A percentile compares a stretch with the other conserved stretches of the same genome.
These are phyloP conservation scores for Vitis hybrid DNA, from an alignment of 177 flowering plant species.

Conservation along the genomic window DNA sequence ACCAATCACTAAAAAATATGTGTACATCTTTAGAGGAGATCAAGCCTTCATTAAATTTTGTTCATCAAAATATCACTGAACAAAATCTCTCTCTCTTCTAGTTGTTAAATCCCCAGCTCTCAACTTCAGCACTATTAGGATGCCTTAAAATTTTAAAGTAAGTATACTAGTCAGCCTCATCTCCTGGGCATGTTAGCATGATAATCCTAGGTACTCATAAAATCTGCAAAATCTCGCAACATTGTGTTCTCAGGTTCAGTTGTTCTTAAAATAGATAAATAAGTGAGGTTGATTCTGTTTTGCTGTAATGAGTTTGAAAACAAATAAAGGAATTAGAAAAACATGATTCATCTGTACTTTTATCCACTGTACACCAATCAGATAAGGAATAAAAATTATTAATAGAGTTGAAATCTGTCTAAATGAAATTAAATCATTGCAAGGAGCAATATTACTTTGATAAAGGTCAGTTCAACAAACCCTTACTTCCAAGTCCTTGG, in stretches of 20 bases:
- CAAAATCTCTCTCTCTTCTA: too few relatives aligned
- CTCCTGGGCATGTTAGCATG: neutral
- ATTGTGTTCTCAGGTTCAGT: too few relatives aligned
- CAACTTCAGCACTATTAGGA: neutral
- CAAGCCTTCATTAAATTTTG: neutral
- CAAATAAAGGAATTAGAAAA: too few relatives aligned
- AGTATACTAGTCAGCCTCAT: neutral
- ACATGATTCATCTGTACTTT: too few relatives aligned
- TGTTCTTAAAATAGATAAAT: too few relatives aligned
- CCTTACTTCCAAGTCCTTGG: too few relatives aligned
- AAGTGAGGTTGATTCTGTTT: too few relatives aligned
- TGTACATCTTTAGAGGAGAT: neutral
- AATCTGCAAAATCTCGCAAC: neutral
- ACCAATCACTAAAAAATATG: neutral
- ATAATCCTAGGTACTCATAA: neutral
- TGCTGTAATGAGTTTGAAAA: too few relatives aligned
- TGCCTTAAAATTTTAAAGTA: neutral
- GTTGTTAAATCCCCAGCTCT: neutral
- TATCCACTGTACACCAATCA: too few relatives aligned
- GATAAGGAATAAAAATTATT: neutral
- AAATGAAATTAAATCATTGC: neutral
- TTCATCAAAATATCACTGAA: neutral
- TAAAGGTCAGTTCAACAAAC: neutral
- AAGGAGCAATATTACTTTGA: neutral
- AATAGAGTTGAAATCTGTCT: neutral